Percentiles rank a stretch among this genome's conserved stretches.
phyloP scores from a whole-genome alignment of 257 asterid species.

The Echium plantagineum region DNA sequence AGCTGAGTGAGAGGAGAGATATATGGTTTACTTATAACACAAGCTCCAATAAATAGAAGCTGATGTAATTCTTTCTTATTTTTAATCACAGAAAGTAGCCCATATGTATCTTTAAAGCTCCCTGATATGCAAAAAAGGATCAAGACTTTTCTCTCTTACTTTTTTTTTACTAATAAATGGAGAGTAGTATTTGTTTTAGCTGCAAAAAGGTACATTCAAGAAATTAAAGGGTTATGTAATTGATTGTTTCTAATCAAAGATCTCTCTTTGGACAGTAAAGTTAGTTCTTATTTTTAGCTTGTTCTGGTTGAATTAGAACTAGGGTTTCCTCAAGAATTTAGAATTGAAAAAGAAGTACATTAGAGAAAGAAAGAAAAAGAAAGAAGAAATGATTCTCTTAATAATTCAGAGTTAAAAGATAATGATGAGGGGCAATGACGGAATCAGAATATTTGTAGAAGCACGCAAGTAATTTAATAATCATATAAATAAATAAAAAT shows the following conservation, averaged over 20 bases:
- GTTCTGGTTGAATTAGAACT: not conserved
- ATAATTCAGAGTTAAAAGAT: not conserved
- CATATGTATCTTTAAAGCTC: not conserved
- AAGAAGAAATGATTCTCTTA: not conserved
- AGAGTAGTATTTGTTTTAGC: not conserved
- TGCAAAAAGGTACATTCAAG: not conserved
- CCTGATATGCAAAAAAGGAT: not conserved
- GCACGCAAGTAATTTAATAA: too few relatives aligned
- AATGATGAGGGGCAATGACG: not conserved
- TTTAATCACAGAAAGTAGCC: not conserved
- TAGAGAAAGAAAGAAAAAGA: not conserved
- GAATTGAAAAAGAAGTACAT: not conserved
- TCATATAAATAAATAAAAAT: too few relatives aligned
- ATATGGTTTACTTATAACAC: too few relatives aligned
- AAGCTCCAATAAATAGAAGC: not conserved
- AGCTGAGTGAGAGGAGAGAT: not conserved
- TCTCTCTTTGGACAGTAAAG: not conserved
- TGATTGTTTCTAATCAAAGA: not conserved
- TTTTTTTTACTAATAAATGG: too few relatives aligned
- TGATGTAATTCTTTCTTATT: not conserved
- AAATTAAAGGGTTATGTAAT: not conserved
- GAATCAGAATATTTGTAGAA: too few relatives aligned
- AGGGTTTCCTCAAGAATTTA: not conserved
- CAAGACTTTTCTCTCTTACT: not conserved
- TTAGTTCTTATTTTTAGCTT: not conserved